phyloP scores from a whole-genome alignment of 768 basidiomycete genomes.

The Suillus cothurnatus region DNA sequence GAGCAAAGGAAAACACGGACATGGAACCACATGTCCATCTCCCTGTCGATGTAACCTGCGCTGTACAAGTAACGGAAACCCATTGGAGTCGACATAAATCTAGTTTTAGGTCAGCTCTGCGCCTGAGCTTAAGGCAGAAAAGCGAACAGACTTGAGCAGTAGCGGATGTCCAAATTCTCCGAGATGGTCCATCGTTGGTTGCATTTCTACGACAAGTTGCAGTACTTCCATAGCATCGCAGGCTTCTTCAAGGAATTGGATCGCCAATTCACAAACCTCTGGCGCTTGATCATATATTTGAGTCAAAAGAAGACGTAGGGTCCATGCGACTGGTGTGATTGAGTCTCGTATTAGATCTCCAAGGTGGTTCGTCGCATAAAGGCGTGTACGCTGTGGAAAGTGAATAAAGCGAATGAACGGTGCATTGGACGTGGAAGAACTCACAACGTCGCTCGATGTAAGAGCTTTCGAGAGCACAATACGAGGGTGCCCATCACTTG shows the following conservation, averaged over 20 bases:
- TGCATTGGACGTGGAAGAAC: slow-evolving; percentile 13
- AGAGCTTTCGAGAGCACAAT: slow-evolving; percentile 93
- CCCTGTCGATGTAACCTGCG: slow-evolving; percentile 89
- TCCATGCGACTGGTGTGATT: slow-evolving; percentile 77
- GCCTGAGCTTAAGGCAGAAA: background rate
- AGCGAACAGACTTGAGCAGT: slow-evolving; percentile 70
- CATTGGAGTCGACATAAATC: slow-evolving; percentile 92
- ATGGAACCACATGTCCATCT: slow-evolving; percentile 96
- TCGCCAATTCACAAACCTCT: slow-evolving; percentile 90
- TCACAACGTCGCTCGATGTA: slow-evolving; percentile 88
- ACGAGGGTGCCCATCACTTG: slow-evolving; percentile 91
- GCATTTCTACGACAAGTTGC: slow-evolving; percentile 90
- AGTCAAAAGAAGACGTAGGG: slow-evolving; percentile 85
- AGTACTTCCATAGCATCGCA: slow-evolving; percentile 85
- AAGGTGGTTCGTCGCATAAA: slow-evolving; percentile 87
- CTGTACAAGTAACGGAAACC: slow-evolving; percentile 93
- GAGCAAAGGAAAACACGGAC: slow-evolving; percentile 45
- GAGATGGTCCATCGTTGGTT: slow-evolving; percentile 93
- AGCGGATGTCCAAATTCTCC: slow-evolving; percentile 91
- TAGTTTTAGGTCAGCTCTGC: slow-evolving; percentile 30
- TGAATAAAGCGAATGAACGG: background rate
- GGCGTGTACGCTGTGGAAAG: slow-evolving; percentile 69
- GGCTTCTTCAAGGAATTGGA: slow-evolving; percentile 85
- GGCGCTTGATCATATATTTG: slow-evolving; percentile 93
- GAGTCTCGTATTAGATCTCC: slow-evolving; percentile 76